A percentile compares a stretch with the other conserved stretches of the same genome.
These are phyloP conservation scores for Clarkia xantiana DNA, from an alignment of 345 rosid genomes.

Conservation along the genomic window DNA sequence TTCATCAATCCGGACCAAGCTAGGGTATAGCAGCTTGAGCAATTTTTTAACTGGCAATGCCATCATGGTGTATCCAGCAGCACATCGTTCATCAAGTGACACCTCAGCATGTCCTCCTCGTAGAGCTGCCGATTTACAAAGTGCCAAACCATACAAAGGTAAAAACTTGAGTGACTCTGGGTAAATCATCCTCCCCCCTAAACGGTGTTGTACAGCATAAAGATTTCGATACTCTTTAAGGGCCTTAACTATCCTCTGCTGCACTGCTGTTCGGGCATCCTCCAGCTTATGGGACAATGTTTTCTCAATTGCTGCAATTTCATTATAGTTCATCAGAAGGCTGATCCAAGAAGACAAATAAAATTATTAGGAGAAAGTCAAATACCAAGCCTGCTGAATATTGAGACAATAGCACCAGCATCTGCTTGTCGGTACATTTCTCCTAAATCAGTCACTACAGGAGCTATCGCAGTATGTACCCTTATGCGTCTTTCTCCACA, in stretches of 20 bases:
- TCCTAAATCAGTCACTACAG: slow-evolving; percentile 81
- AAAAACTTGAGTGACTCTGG: slow-evolving; percentile 82
- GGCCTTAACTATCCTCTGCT: slow-evolving; percentile 77
- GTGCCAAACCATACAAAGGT: slow-evolving; percentile 73
- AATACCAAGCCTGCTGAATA: slow-evolving; percentile 76
- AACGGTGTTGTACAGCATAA: slow-evolving; percentile 81
- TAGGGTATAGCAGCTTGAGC: slow-evolving; percentile 80
- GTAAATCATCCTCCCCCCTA: slow-evolving; percentile 87
- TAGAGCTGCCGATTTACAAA: slow-evolving; percentile 68
- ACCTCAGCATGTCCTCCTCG: slow-evolving; percentile 85
- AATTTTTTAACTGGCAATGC: slow-evolving; percentile 77
- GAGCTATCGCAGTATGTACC: slow-evolving; percentile 87
- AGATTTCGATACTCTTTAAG: slow-evolving; percentile 85
- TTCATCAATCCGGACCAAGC: slow-evolving; percentile 72
- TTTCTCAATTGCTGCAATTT: slow-evolving; percentile 80
- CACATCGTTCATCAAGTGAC: slow-evolving; percentile 84
- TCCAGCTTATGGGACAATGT: slow-evolving; percentile 75
- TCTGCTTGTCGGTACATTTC: slow-evolving; percentile 97
- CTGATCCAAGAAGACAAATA: slow-evolving; percentile 6
- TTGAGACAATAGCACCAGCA: slow-evolving; percentile 72
- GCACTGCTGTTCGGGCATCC: slow-evolving; percentile 71
- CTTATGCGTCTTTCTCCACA: slow-evolving; percentile 99
- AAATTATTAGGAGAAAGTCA: slow-evolving; percentile 9
- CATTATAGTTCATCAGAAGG: not conserved
- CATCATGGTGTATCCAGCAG: slow-evolving; percentile 93